Conservation (phyloP, 495 filamentous ascomycete genomes). For the Penicillium odoratum region DNA sequence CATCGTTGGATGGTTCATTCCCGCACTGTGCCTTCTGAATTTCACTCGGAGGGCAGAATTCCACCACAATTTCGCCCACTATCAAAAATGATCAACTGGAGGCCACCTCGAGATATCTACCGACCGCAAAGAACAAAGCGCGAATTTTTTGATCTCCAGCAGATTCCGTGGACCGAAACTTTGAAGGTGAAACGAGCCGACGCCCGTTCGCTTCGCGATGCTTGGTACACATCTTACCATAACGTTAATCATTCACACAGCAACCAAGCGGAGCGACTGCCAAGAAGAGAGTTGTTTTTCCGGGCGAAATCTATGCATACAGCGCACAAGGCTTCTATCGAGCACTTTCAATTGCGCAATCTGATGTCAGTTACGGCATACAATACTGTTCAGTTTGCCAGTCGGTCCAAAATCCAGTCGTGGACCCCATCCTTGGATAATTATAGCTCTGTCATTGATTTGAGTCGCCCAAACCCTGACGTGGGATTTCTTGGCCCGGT, state of each 20-base stretch:
- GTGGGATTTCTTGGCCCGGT: slow-evolving; percentile 40
- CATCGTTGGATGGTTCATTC: slow-evolving; percentile 39
- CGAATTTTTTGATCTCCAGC: slow-evolving; percentile 71
- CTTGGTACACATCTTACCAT: slow-evolving; percentile 46
- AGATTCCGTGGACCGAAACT: slow-evolving; percentile 68
- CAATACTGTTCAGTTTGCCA: slow-evolving; percentile 76
- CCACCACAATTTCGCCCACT: slow-evolving; percentile 26
- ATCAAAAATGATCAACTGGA: slow-evolving; percentile 35
- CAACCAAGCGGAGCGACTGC: slow-evolving; percentile 27
- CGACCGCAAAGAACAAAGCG: slow-evolving; percentile 49
- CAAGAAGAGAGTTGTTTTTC: slow-evolving; percentile 53
- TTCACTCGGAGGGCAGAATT: slow-evolving; percentile 24
- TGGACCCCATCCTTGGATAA: slow-evolving; percentile 44
- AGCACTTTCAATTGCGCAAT: slow-evolving; percentile 91
- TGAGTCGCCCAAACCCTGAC: slow-evolving; percentile 50
- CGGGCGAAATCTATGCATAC: slow-evolving; percentile 71
- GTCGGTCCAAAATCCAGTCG: slow-evolving; percentile 53
- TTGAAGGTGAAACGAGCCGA: slow-evolving; percentile 60
- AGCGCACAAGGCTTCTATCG: slow-evolving; percentile 58
- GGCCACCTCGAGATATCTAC: slow-evolving; percentile 42
- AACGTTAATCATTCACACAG: slow-evolving; percentile 38
- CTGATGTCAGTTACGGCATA: slow-evolving; percentile 71
- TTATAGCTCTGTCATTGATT: slow-evolving; percentile 58
- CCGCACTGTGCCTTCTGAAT: slow-evolving; percentile 12
- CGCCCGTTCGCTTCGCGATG: slow-evolving; percentile 59